Conservation (phyloP, 305 asterid species). For the Stenogyne calaminthoides region DNA sequence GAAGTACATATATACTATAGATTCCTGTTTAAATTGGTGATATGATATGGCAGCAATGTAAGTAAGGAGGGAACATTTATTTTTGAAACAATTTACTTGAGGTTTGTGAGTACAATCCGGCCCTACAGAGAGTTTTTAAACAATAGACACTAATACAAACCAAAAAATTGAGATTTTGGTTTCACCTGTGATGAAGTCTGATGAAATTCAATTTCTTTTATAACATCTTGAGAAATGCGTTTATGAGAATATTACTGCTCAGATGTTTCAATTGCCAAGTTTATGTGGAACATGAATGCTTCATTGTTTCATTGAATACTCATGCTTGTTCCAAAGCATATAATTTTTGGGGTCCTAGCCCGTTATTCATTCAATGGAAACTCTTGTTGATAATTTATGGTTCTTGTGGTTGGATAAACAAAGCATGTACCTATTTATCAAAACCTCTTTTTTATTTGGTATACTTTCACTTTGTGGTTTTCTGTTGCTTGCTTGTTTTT, state of each 20-base stretch:
- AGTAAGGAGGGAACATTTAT: background rate
- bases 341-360: too few relatives aligned
- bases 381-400: too few relatives aligned
- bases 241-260: background rate
- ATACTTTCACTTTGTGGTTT: too few relatives aligned
- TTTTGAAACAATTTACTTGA: background rate
- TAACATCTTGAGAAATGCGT: background rate
- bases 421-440: too few relatives aligned
- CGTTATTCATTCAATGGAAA: too few relatives aligned
- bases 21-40: background rate
- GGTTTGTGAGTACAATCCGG: slow-evolving; percentile 3
- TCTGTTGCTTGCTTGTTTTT: too few relatives aligned
- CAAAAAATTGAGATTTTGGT: background rate
- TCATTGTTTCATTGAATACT: background rate
- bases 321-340: too few relatives aligned
- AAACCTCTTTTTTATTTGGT: too few relatives aligned
- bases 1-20: background rate
- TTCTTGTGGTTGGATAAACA: too few relatives aligned
- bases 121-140: background rate
- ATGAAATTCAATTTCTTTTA: slow-evolving; percentile 4
- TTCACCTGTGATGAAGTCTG: background rate
- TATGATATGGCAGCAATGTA: background rate
- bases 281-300: background rate
- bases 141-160: background rate
- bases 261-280: background rate